These are phyloP conservation scores for Castanea crenata DNA, from an alignment of 306 rosid genomes.

Conservation along the genomic window DNA sequence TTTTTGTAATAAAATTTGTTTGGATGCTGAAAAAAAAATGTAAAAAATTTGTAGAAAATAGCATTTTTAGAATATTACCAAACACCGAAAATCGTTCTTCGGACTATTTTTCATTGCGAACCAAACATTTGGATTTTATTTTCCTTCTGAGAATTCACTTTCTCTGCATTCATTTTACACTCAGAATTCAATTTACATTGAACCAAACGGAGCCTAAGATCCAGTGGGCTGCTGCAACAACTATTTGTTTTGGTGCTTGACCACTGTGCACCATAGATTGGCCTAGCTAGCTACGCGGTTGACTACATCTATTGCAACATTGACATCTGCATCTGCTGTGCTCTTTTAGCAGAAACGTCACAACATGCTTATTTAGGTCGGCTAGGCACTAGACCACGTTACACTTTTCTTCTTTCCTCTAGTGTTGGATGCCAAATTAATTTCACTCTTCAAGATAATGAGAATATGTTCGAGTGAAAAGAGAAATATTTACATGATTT, in stretches of 20 bases:
- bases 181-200: too few species aligned
- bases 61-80: too few species aligned
- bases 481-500: too few species aligned
- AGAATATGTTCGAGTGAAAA: not conserved
- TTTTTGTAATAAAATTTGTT: too few species aligned
- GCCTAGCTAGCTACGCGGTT: not conserved
- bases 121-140: too few species aligned
- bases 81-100: too few species aligned
- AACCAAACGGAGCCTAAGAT: not conserved
- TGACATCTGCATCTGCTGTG: slow-evolving; percentile 19
- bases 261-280: slow-evolving; percentile 31
- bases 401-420: not conserved
- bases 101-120: too few species aligned
- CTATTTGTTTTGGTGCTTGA: slow-evolving; percentile 43
- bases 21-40: too few species aligned
- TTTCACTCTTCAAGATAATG: not conserved
- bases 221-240: slow-evolving; percentile 22
- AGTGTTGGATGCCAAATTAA: not conserved
- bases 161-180: too few species aligned
- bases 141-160: too few species aligned
- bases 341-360: slow-evolving; percentile 27
- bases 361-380: slow-evolving; percentile 24
- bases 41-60: too few species aligned
- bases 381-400: slow-evolving; percentile 20
- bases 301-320: slow-evolving; percentile 30